Base-by-base conservation (phyloP, 2,329 filamentous ascomycete species). In the Alternaria panax region DNA sequence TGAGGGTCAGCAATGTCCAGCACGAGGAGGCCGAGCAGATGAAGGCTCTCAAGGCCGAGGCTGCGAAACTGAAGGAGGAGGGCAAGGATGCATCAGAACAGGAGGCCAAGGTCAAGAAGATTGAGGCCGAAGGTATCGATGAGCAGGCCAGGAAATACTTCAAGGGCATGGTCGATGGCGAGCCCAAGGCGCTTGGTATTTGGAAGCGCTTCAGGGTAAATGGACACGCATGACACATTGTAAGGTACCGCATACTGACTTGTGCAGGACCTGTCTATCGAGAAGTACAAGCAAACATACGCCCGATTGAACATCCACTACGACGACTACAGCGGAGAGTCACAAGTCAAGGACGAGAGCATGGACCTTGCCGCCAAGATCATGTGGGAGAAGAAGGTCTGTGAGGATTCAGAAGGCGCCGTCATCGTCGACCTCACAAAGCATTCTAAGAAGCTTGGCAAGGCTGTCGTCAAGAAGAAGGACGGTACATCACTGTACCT, bases 91-190 rank as follows among this genome's bases (percentile, higher is more conserved):
- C 79, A 5, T 75, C 80, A 25, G 77, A 75, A 59, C 66, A 76
- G 24, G 80, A 82, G 67, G 75, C 70, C 3, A 72, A 78, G 57
- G 71, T 79, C n/a, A 76, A 78, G 67, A 79, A 81, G 70, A 72
- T 77, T 5, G 67, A 74, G 57, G 56, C 70, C 4, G 68, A 75
- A 46, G 73, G 73, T 22, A 75, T 81, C 40, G 90, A 93, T 70
- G 90, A 93, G 80, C 88, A 91, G 79, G 91, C 91, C 51, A 88
- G 90, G 72, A 83, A 85, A 51, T 89, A 88, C 76, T 90, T 90
- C 81, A 89, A 88, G 81, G 85, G 85, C 66, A 89, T 90, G 87
- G 85, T 87, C 56, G 86, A 89, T 50, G 85, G 86, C 28, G 84
- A 89, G 65, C 73, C 81, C 32, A 81, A 84, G 36, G 87, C 87